phyloP scores from a whole-genome alignment of 2,329 filamentous ascomycete genomes.

The Ophiosphaerella herpotricha region DNA sequence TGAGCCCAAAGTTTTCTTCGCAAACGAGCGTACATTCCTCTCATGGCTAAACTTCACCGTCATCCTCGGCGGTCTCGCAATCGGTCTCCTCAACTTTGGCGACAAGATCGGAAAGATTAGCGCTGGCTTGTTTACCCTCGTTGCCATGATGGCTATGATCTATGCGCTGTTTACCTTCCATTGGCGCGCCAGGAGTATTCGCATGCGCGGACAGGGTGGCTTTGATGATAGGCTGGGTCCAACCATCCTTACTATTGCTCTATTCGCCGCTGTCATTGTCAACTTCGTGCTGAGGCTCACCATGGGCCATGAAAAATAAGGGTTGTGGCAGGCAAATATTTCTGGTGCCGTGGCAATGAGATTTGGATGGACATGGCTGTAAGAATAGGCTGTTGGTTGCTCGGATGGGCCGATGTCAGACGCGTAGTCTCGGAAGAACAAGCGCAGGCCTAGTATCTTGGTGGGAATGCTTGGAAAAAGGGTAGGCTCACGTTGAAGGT shows the following conservation, averaged over 20 bases:
- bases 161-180: constrained; percentile 96
- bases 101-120: constrained; percentile 93
- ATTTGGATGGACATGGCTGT: too few species aligned
- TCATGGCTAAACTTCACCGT: constrained; percentile 99
- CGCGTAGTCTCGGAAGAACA: too few species aligned
- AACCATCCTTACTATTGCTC: constrained; percentile 82
- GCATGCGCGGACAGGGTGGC: constrained; percentile 86
- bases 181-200: constrained; percentile 92
- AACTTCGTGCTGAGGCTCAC: constrained; percentile 77
- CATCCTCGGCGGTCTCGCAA: constrained; percentile 92
- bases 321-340: background rate
- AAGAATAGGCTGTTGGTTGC: too few species aligned
- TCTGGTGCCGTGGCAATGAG: too few species aligned
- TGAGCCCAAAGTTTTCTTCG: constrained; percentile 99
- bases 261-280: constrained; percentile 87
- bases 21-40: constrained; percentile 98
- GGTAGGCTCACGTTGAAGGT: too few species aligned
- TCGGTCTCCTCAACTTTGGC: constrained; percentile 97
- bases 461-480: too few species aligned
- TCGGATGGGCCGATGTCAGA: too few species aligned
- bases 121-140: constrained; percentile 89
- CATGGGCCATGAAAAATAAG: constrained; percentile 24
- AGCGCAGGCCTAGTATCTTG: too few species aligned
- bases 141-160: constrained; percentile 92
- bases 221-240: constrained; percentile 97